Percentiles rank a stretch among this genome's conserved stretches.
These are phyloP conservation scores for Sarocladiaceae sp. DNA, from an alignment of 2,329 filamentous ascomycete species.

Conservation along the genomic window DNA sequence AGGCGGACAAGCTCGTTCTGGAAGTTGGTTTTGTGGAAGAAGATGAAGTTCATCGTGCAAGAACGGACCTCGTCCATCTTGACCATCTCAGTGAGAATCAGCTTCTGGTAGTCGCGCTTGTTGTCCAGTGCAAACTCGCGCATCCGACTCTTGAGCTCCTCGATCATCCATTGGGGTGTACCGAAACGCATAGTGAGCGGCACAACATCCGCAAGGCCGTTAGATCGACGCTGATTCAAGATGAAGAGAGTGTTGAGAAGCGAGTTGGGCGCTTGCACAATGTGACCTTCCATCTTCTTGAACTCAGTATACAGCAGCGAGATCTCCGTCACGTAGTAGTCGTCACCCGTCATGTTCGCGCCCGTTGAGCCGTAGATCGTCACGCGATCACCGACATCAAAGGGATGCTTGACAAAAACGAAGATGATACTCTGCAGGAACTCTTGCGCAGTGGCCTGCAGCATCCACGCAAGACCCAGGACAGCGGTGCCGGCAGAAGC, in stretches of 20 bases:
- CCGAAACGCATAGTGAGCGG: slow-evolving; percentile 83
- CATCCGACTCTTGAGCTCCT: slow-evolving; percentile 71
- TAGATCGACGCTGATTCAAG: slow-evolving; percentile 86
- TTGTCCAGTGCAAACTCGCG: slow-evolving; percentile 77
- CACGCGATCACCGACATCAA: slow-evolving; percentile 91
- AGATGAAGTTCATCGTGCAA: slow-evolving; percentile 84
- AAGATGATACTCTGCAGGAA: slow-evolving; percentile 92
- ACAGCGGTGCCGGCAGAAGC: slow-evolving; percentile 82
- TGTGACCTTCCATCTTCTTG: slow-evolving; percentile 96
- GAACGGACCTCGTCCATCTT: slow-evolving; percentile 77
- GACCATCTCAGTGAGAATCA: slow-evolving; percentile 79
- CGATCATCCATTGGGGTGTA: slow-evolving; percentile 76
- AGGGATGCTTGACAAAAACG: slow-evolving; percentile 95
- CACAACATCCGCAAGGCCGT: slow-evolving; percentile 79
- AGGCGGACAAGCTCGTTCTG: slow-evolving; percentile 91
- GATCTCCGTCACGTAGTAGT: slow-evolving; percentile 95
- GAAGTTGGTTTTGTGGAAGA: slow-evolving; percentile 97
- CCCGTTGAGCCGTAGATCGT: slow-evolving; percentile 88
- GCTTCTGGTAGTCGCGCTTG: slow-evolving; percentile 82
- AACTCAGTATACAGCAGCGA: slow-evolving; percentile 92
- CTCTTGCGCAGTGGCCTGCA: slow-evolving; percentile 88
- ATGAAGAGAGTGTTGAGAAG: slow-evolving; percentile 91
- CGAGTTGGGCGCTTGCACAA: slow-evolving; percentile 93
- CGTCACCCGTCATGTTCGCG: slow-evolving; percentile 69
- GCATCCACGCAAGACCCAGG: slow-evolving; percentile 87